Percentiles rank a stretch among this genome's conserved stretches.
phyloP scores from a whole-genome alignment of 345 rosid species.

The Sonneratia alba region DNA sequence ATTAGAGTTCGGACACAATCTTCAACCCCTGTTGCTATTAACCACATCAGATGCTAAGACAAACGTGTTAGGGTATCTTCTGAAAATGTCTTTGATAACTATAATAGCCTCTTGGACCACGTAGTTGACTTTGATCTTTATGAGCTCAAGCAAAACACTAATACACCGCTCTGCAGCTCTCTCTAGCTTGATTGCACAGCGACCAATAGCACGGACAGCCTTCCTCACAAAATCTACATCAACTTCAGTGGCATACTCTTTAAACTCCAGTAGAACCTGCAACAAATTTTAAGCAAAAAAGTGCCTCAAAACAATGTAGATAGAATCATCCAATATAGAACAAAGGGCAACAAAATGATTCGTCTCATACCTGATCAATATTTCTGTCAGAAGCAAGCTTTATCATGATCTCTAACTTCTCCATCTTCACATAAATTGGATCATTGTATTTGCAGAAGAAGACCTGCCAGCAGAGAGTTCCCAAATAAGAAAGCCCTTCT shows the following conservation, averaged over 20 bases:
- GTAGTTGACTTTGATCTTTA: slow-evolving; percentile 97
- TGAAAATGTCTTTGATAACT: slow-evolving; percentile 96
- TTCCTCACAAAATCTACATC: slow-evolving; percentile 97
- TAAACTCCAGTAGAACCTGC: slow-evolving; percentile 93
- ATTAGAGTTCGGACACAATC: slow-evolving; percentile 3
- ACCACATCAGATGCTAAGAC: neutral
- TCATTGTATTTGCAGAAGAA: slow-evolving; percentile 99
- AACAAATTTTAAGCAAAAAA: slow-evolving; percentile 15
- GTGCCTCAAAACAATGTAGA: neutral
- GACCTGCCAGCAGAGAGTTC: slow-evolving; percentile 42
- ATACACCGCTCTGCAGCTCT: slow-evolving; percentile 99
- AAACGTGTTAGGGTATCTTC: slow-evolving; percentile 98
- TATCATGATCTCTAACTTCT: slow-evolving; percentile 97
- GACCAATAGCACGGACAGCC: slow-evolving; percentile 98
- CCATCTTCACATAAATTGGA: slow-evolving; percentile 99
- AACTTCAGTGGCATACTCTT: slow-evolving; percentile 98
- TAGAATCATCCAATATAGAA: neutral
- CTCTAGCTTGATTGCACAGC: slow-evolving; percentile 97
- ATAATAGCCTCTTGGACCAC: slow-evolving; percentile 99
- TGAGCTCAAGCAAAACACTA: slow-evolving; percentile 94
- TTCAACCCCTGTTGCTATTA: slow-evolving; percentile 3
- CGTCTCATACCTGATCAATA: slow-evolving; percentile 79
- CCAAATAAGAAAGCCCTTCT: slow-evolving; percentile 12
- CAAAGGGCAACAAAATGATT: neutral
- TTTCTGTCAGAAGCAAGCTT: slow-evolving; percentile 99